Base-by-base conservation (phyloP, 495 filamentous ascomycete species). In the Aspergillus hancockii region DNA sequence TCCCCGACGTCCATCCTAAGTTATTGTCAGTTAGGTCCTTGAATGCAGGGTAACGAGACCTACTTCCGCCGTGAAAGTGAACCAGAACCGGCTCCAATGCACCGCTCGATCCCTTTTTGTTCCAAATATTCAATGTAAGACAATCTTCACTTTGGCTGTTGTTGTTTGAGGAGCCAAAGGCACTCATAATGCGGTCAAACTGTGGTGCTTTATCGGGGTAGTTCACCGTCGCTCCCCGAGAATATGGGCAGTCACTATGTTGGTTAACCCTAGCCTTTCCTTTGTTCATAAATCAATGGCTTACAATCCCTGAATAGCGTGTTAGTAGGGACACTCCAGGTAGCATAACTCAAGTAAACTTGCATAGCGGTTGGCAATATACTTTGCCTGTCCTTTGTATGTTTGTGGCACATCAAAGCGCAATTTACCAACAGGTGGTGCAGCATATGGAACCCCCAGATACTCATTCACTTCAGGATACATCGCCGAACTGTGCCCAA, bases 111-210 rank as follows among this genome's bases (percentile, higher is more conserved):
- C 62, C 53, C 50, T 70, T 38, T 13, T 10, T 75, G 10, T 71
- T 68, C 75, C 76, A 81, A 21, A 81, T 62, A 59, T 81, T 81
- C 38, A 81, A 55, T 25, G 70, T 71, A 52, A 81, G 66, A 41
- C 79, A 81, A 58, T 80, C 79, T 58, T 81, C 77, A 55, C 66
- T 68, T 38, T 69, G 62, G 43, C 64, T 51, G 41, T 66, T 28
- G 9, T 41, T 30, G 55, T 55, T 22, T 23, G 63, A 3, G 60
- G 34, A 38, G 13, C 8, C 55, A 40, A 76, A 75, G 10, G 59
- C 49, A 9, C 59, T 62, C 19, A 74, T 49, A 22, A 76, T 65
- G 3, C 13, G 8, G 14, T 38, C 34, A 13, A 38, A 38, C 34
- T 38, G 34, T 38, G 34, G 34, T 38, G 34, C 13, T 38, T 38